phyloP scores from a whole-genome alignment of 495 filamentous ascomycete genomes.

The Clohesyomyces aquaticus region DNA sequence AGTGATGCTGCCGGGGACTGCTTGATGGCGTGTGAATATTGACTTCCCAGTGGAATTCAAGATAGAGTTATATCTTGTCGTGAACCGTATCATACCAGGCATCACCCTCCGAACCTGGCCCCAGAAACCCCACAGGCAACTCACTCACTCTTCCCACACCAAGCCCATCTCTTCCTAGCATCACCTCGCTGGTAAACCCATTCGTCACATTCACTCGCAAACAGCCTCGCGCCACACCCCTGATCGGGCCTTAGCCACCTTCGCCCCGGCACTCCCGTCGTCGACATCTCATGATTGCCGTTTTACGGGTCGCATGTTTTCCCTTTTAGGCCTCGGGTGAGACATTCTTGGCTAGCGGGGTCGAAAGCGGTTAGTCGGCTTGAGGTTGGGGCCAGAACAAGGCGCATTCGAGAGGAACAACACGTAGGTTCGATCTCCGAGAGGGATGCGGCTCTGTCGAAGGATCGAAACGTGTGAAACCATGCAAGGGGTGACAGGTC shows the following conservation, averaged over 20 bases:
- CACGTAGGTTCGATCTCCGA: background rate
- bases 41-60: background rate
- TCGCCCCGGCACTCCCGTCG: background rate
- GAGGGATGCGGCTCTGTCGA: background rate
- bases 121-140: background rate
- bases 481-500: background rate
- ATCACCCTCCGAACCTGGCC: background rate
- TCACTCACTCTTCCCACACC: background rate
- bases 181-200: background rate
- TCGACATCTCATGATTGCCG: background rate
- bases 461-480: background rate
- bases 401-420: background rate
- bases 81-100: background rate
- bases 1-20: background rate
- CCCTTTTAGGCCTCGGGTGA: background rate
- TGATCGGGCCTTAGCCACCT: background rate
- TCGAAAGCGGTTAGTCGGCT: background rate
- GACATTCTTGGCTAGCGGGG: background rate
- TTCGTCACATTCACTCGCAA: background rate
- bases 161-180: background rate
- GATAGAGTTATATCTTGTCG: background rate
- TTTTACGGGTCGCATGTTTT: background rate
- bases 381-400: background rate
- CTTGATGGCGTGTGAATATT: background rate
- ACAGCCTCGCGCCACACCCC: background rate